phyloP scores from a whole-genome alignment of 208 protist genomes.

The Leptomonas pyrrhocoris region DNA sequence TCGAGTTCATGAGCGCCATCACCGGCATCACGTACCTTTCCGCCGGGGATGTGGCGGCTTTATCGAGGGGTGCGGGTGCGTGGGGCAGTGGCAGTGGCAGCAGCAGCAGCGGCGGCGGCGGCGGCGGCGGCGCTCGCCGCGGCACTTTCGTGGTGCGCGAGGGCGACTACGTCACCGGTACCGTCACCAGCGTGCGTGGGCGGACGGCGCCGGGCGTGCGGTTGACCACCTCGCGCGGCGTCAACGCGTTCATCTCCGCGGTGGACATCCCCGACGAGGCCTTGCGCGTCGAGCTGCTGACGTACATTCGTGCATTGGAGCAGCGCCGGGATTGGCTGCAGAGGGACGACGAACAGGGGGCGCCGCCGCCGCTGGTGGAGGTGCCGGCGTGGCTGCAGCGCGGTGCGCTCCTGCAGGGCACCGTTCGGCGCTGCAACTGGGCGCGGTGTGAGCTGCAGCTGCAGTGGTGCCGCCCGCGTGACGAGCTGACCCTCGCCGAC shows the following conservation, averaged over 20 bases:
- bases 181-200: conserved; percentile 55
- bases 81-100: background rate
- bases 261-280: conserved; percentile 62
- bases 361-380: conserved; percentile 2
- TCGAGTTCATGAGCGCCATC: conserved; percentile 68
- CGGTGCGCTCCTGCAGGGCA: conserved; percentile 74
- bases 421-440: conserved; percentile 68
- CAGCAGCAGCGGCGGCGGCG: conserved; percentile 9
- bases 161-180: conserved; percentile 73
- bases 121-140: conserved; percentile 8
- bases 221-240: conserved; percentile 65
- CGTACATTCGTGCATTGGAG: conserved; percentile 50
- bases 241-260: conserved; percentile 65
- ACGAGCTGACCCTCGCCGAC: conserved; percentile 26
- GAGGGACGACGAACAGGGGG: background rate
- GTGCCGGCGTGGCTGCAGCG: conserved; percentile 64
- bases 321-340: conserved; percentile 25
- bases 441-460: conserved; percentile 73
- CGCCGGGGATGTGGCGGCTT: conserved; percentile 24
- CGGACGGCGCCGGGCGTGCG: conserved; percentile 51
- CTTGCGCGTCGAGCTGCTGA: conserved; percentile 55
- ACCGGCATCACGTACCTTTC: conserved; percentile 72
- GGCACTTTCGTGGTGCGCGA: conserved; percentile 63
- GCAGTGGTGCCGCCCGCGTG: conserved; percentile 66
- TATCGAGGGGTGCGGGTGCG: conserved; percentile 7